Evolutionary conservation across 2,329 filamentous ascomycete species (phyloP), one percentile per base, ranked within the genome.

Genomic region (Diplodia intermedia): DNA sequence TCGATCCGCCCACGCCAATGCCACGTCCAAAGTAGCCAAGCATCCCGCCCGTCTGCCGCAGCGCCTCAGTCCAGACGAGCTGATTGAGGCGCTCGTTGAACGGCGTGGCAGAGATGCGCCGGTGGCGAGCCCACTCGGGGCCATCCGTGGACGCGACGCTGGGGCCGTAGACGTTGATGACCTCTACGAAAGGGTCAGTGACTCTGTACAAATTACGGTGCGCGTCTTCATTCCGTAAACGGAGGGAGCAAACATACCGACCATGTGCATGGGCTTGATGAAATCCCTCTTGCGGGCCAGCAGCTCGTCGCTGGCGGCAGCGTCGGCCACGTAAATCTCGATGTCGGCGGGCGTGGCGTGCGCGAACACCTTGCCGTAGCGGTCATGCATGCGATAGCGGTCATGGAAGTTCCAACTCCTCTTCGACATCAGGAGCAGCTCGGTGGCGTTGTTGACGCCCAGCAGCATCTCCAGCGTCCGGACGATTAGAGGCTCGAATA

Each of bases 11-110:
- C 4, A n/a, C 0, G 12, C 60, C 60, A 40, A 60, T 29, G 3
- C 23, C 47, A 11, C 18, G 31, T n/a, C 38, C 26, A 33, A 67
- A 67, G 56, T 72, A 72, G 12, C 69, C 31, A 3, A 73, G 61
- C 71, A 75, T 72, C 3, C 66, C 67, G 6, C 29, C 26, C n/a
- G 54, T 68, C 52, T 75, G 73, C 20, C 26, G 8, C 3, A 75
- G 38, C 1, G 70, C 67, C 23, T 72, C 52, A 18, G 57, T 31
- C 74, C 74, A 77, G 1, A 75, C 74, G 7, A 77, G 57, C 53
- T 72, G 71, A 50, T 76, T 75, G 57, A 72, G 75, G 50, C 69
- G 71, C 56, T 76, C 75, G 2, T 69, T 75, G 47, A 77, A 76
- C 4, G 72, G 71, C 26, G 68, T 52, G 1, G 66, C 69, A 1